Evolutionary conservation across 306 rosid species (phyloP).

Genomic region (Dryas octopetala): DNA sequence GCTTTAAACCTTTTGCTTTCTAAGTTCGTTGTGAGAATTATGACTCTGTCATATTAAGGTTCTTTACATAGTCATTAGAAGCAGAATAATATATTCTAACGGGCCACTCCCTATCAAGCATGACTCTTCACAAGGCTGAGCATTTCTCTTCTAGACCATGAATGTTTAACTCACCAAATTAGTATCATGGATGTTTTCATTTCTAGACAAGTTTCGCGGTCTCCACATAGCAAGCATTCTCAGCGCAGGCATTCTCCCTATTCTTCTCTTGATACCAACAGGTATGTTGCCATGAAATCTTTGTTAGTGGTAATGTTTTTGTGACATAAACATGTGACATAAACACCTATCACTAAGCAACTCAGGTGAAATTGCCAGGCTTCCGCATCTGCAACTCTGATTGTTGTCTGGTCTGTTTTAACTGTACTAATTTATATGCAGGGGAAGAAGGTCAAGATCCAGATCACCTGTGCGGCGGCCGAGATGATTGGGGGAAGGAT

Average conservation of each 20-base stretch:
- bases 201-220: constrained; percentile 99
- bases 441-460: constrained; percentile 89
- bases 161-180: constrained; percentile 70
- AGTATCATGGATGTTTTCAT: constrained; percentile 86
- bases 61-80: constrained; percentile 26
- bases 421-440: constrained; percentile 42
- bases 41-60: background rate
- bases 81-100: constrained; percentile 32
- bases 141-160: constrained; percentile 46
- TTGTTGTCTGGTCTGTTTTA: constrained; percentile 28
- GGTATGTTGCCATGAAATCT: constrained; percentile 67
- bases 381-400: constrained; percentile 31
- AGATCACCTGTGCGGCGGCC: constrained; percentile 74
- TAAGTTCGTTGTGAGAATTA: constrained; percentile 5
- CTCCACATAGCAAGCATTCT: constrained; percentile 99
- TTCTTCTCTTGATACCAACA: constrained; percentile 83
- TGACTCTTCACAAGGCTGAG: constrained; percentile 60
- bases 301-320: constrained; percentile 54
- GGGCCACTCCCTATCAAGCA: constrained; percentile 43
- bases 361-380: constrained; percentile 70
- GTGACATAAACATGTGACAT: constrained; percentile 65
- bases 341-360: constrained; percentile 57
- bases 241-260: constrained; percentile 99
- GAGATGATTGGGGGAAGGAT: constrained; percentile 47
- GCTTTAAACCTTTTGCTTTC: background rate